Base-by-base conservation (phyloP, 768 basidiomycete genomes). In the Rhodotorula graminis region DNA sequence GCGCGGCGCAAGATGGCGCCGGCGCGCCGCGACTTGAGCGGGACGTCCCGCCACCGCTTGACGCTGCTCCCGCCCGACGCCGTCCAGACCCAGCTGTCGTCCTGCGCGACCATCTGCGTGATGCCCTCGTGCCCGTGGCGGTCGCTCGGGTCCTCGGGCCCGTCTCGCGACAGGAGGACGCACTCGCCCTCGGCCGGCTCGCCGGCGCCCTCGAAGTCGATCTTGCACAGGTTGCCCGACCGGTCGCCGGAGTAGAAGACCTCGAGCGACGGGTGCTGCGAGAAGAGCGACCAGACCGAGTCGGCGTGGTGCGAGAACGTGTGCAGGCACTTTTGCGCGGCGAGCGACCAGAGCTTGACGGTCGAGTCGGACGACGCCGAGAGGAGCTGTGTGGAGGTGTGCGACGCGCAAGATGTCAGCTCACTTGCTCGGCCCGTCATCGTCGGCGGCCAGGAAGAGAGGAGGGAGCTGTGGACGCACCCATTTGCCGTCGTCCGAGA, bases 181-280 rank as follows among this genome's bases (percentile, higher is more conserved):
- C 95, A 98, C 80, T 93, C 90, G 44, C 91, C 96, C 59, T 96
- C 92, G 3, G 89, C 87, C 40, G 95, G 84, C 67, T 93, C 90
- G 23, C 84, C 81, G 71, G 88, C 89, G 52, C 86, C 87, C 77
- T 93, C 91, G 5, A 95, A 87, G 76, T 99, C 96, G n/a, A 93
- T 89, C 74, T 88, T 88, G 80, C 91, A 92, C 14, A 98, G 88
- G 69, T 88, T 83, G n/a, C 95, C 96, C 7, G 90, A 87, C 42
- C 90, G 86, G 77, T 97, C 95, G 18, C 95, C 96, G 0, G 94
- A 96, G 82, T 95, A 97, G 83, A 99, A 99, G 3, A 88, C 84
- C 80, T 87, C 88, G 64, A 99, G 84, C 15, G 89, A 87, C 0
- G 93, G 91, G 80, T 98, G 93, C 0, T 87, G 85, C 16, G 93